Conservation (phyloP, 441 rosid species). For the Codiaeum variegatum region DNA sequence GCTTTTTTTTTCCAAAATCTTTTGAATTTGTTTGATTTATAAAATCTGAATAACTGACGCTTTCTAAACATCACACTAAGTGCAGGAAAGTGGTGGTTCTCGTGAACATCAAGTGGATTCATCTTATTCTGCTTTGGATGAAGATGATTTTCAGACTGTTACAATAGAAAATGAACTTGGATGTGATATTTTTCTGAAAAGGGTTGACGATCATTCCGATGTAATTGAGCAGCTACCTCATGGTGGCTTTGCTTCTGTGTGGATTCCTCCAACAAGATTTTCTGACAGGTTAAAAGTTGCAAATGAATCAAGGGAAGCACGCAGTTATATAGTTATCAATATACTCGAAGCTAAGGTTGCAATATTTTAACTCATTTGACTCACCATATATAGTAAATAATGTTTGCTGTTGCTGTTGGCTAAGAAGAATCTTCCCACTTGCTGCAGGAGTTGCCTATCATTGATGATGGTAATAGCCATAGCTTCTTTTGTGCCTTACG, state of each 20-base stretch:
- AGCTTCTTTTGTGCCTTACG: conserved; percentile 89
- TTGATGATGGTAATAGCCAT: conserved; percentile 92
- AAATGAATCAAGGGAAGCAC: conserved; percentile 79
- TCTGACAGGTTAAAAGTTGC: conserved; percentile 79
- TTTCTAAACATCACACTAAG: conserved; percentile 21
- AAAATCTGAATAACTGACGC: neutral
- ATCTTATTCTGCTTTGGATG: conserved; percentile 86
- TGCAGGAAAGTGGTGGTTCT: conserved; percentile 58
- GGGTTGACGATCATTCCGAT: conserved; percentile 59
- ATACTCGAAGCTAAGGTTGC: conserved; percentile 93
- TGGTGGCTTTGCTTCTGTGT: conserved; percentile 54
- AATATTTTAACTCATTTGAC: conserved; percentile 10
- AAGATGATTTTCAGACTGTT: conserved; percentile 90
- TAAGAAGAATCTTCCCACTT: conserved; percentile 14
- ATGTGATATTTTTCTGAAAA: conserved; percentile 74
- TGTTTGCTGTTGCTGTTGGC: conserved; percentile 11
- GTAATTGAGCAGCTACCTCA: conserved; percentile 54
- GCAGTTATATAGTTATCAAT: conserved; percentile 65
- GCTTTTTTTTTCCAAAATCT: neutral
- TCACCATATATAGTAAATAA: neutral
- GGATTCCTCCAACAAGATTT: conserved; percentile 98
- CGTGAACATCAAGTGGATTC: conserved; percentile 52
- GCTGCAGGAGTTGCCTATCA: conserved; percentile 75
- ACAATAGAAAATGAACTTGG: conserved; percentile 90
- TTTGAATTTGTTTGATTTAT: conserved; percentile 6